These are phyloP conservation scores for Malassezia brasiliensis DNA, from an alignment of 1,284 basidiomycete genomes.

Conservation along the genomic window DNA sequence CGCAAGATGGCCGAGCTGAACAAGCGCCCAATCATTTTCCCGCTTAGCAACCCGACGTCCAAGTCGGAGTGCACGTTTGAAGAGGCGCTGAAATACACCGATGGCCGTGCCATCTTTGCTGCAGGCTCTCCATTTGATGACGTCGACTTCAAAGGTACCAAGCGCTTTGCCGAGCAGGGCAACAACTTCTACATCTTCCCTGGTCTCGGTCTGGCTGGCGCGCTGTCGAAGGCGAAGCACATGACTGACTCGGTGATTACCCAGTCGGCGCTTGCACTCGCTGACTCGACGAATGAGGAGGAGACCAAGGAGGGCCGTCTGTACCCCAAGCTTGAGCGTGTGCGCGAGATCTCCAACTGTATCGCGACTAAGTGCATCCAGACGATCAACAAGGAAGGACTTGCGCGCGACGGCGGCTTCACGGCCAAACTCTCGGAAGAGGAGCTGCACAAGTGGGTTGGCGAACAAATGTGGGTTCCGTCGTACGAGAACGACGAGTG, in stretches of 20 bases:
- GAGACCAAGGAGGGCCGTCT: constrained; percentile 54
- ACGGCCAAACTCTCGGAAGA: constrained; percentile 35
- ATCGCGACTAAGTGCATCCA: constrained; percentile 37
- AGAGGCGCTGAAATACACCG: constrained; percentile 68
- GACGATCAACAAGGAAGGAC: constrained; percentile 38
- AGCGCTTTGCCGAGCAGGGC: constrained; percentile 72
- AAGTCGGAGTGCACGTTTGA: constrained; percentile 66
- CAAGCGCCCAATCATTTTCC: constrained; percentile 82
- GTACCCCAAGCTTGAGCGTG: constrained; percentile 38
- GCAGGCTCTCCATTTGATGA: constrained; percentile 79
- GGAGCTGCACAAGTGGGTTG: constrained; percentile 34
- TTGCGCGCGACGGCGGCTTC: constrained; percentile 34
- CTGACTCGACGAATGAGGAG: constrained; percentile 63
- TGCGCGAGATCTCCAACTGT: constrained; percentile 38
- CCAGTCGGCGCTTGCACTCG: constrained; percentile 60
- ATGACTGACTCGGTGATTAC: constrained; percentile 67
- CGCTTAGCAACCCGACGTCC: constrained; percentile 82
- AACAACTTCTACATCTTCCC: constrained; percentile 61
- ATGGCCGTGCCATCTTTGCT: constrained; percentile 63
- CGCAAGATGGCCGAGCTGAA: constrained; percentile 75
- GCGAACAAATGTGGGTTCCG: constrained; percentile 42
- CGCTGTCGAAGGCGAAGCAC: constrained; percentile 59
- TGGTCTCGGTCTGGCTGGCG: constrained; percentile 39
- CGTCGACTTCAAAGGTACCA: constrained; percentile 57
- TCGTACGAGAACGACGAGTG: constrained; percentile 22